phyloP scores from a whole-genome alignment of 2,329 filamentous ascomycete species.

The Chaetomium sp. region DNA sequence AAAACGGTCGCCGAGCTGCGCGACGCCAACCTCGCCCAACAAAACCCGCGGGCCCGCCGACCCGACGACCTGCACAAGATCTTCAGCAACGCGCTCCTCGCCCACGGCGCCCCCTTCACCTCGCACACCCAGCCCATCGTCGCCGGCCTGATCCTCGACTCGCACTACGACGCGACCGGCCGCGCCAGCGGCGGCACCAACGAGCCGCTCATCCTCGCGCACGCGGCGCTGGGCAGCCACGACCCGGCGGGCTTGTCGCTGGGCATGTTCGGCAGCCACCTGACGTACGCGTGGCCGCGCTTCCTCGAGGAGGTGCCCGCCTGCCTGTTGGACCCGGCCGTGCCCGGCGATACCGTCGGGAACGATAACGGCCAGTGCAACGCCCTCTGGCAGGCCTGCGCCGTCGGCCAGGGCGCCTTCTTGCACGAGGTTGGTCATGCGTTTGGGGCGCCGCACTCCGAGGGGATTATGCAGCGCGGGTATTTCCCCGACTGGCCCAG shows the following conservation, averaged over 20 bases:
- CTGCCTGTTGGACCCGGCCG: constrained; percentile 23
- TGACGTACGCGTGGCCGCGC: constrained; percentile 29
- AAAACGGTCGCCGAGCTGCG: constrained; percentile 68
- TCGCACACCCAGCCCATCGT: constrained; percentile 59
- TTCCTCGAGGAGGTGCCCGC: constrained; percentile 28
- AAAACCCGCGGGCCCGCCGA: constrained; percentile 57
- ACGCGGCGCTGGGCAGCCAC: constrained; percentile 49
- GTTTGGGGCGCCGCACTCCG: constrained; percentile 69
- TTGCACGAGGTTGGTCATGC: constrained; percentile 71
- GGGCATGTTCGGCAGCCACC: constrained; percentile 30
- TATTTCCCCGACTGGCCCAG: constrained; percentile 48
- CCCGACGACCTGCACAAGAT: constrained; percentile 56
- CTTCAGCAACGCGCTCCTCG: constrained; percentile 51
- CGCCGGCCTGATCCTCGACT: constrained; percentile 69
- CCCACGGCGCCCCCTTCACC: constrained; percentile 36
- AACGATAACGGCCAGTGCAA: constrained; percentile 48
- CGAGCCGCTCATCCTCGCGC: constrained; percentile 57
- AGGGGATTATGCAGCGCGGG: constrained; percentile 62
- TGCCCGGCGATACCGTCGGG: constrained; percentile 44
- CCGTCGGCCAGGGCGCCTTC: constrained; percentile 66
- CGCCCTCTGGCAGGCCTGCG: constrained; percentile 50
- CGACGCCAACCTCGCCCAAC: constrained; percentile 65
- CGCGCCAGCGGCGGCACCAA: constrained; percentile 50
- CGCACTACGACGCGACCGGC: constrained; percentile 51
- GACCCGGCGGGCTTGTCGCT: constrained; percentile 25